Percentiles rank a stretch among this genome's conserved stretches.
phyloP scores from a whole-genome alignment of 345 rosid species.

The Theobroma cacao region DNA sequence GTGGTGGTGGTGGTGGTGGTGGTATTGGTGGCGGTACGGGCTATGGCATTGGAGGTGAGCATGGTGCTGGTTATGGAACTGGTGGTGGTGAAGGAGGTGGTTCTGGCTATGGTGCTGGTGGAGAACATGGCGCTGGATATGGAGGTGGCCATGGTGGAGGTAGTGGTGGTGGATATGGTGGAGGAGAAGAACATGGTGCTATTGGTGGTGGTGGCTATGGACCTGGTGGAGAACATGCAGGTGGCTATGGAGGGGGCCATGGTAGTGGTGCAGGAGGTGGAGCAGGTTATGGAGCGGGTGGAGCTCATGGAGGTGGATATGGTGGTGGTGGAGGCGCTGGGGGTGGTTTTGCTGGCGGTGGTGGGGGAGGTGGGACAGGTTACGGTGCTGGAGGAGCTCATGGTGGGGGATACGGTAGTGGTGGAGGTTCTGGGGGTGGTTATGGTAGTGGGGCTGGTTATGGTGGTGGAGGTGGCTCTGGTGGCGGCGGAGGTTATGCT shows the following conservation, averaged over 20 bases:
- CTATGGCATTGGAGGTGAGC: constrained; percentile 17
- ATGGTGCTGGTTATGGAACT: constrained; percentile 21
- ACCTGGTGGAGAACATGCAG: not conserved
- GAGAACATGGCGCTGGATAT: constrained; percentile 6
- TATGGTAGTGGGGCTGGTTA: not conserved
- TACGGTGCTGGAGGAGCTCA: constrained; percentile 17
- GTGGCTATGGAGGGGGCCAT: not conserved
- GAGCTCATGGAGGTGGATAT: not conserved
- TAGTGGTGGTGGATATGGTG: not conserved
- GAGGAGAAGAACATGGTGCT: not conserved
- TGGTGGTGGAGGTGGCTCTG: not conserved
- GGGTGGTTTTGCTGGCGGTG: not conserved
- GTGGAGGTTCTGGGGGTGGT: constrained; percentile 2
- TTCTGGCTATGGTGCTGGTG: constrained; percentile 17
- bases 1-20: constrained; percentile 23
- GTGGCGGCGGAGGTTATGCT: not conserved
- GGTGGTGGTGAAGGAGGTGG: constrained; percentile 30
- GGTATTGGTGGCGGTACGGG: constrained; percentile 21
- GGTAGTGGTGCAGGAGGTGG: not conserved
- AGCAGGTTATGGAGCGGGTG: not conserved
- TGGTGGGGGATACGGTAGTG: constrained; percentile 6
- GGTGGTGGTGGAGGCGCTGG: not conserved
- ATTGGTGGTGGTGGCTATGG: not conserved
- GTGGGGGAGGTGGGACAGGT: constrained; percentile 12
- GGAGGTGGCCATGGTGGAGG: constrained; percentile 26